Conservation (phyloP, 2,329 filamentous ascomycete species). For the Rasamsonia emersonii region DNA sequence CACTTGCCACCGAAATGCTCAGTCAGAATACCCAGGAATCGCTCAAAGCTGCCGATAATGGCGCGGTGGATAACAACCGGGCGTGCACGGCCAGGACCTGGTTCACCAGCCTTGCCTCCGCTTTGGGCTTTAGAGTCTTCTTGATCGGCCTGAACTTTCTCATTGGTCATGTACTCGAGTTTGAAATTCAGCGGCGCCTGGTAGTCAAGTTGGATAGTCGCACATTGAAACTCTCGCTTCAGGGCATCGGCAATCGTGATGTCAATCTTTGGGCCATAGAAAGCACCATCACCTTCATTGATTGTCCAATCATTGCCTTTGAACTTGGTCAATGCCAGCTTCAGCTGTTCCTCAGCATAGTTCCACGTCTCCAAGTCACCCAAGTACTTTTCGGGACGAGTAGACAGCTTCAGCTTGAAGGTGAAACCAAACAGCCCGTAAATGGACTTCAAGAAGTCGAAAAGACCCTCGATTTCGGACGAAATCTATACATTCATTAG, state of each 20-base stretch:
- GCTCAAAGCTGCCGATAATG: constrained; percentile 43
- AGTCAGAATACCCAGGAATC: constrained; percentile 43
- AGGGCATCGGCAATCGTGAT: constrained; percentile 88
- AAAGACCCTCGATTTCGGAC: constrained; percentile 69
- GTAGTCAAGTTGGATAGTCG: constrained; percentile 92
- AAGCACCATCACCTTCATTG: constrained; percentile 91
- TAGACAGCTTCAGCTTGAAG: constrained; percentile 93
- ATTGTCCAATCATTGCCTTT: constrained; percentile 70
- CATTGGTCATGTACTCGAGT: constrained; percentile 73
- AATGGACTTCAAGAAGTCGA: constrained; percentile 75
- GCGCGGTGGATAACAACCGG: constrained; percentile 45
- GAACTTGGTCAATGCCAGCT: constrained; percentile 71
- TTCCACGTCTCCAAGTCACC: constrained; percentile 84
- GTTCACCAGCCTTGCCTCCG: constrained; percentile 30
- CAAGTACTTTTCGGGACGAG: constrained; percentile 78
- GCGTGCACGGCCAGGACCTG: constrained; percentile 36
- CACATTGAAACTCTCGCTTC: constrained; percentile 76
- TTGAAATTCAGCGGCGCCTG: constrained; percentile 79
- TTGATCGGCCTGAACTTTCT: constrained; percentile 35
- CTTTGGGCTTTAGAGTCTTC: constrained; percentile 27
- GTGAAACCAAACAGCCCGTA: constrained; percentile 78
- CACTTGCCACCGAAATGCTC: constrained; percentile 46
- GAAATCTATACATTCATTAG: constrained; percentile 39
- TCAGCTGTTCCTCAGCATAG: constrained; percentile 72
- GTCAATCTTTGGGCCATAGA: constrained; percentile 98